Conservation (phyloP, 2,329 filamentous ascomycete genomes). For the Colletotrichum higginsianum region DNA sequence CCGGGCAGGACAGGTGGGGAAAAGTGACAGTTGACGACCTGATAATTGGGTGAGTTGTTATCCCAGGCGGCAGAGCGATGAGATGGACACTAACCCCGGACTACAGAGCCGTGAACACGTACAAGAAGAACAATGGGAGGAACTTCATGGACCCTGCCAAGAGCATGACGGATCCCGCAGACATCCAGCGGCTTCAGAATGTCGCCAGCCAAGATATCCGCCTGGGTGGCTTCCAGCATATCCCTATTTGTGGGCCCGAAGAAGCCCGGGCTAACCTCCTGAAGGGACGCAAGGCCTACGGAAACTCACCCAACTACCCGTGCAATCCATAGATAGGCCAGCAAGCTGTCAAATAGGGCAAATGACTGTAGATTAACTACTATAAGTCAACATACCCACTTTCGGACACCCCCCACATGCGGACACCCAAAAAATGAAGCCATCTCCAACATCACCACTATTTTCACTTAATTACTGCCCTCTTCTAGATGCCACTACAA, state of each 20-base stretch:
- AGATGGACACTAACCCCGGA: background rate
- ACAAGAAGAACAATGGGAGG: background rate
- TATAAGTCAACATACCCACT: too few relatives aligned
- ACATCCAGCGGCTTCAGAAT: background rate
- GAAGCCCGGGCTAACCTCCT: background rate
- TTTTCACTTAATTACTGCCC: too few relatives aligned
- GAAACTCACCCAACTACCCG: conserved; percentile 9
- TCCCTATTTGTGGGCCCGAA: conserved; percentile 9
- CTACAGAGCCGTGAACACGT: conserved; percentile 22
- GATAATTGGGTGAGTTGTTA: too few relatives aligned
- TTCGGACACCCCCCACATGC: too few relatives aligned
- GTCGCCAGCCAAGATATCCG: background rate
- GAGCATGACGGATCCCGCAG: background rate
- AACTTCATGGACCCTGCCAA: conserved; percentile 6
- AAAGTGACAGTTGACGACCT: too few relatives aligned
- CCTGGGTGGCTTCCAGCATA: conserved; percentile 1
- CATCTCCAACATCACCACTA: too few relatives aligned
- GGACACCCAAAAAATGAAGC: too few relatives aligned
- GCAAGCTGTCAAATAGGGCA: too few relatives aligned
- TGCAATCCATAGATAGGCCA: background rate
- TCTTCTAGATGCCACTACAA: too few relatives aligned
- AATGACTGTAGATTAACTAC: too few relatives aligned
- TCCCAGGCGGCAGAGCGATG: too few relatives aligned
- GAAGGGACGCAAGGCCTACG: background rate
- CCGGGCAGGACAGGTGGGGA: too few relatives aligned